A percentile compares a stretch with the other conserved stretches of the same genome.
These are phyloP conservation scores for Glycine tomentella DNA, from an alignment of 306 rosid species.

Conservation along the genomic window DNA sequence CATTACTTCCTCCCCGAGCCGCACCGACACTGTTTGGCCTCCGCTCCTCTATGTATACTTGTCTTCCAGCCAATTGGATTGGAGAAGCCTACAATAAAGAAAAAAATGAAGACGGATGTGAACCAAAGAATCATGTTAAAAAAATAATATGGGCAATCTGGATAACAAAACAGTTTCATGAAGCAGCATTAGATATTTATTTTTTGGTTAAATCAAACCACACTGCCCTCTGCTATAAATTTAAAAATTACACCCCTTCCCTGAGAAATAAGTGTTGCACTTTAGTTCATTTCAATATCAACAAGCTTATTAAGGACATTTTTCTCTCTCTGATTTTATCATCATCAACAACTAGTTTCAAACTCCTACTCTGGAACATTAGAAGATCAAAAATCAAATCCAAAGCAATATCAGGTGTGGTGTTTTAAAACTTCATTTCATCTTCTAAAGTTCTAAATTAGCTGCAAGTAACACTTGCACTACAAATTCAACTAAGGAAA, in stretches of 20 bases:
- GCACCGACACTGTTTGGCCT: slow-evolving; percentile 78
- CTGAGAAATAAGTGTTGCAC: neutral
- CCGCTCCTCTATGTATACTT: slow-evolving; percentile 87
- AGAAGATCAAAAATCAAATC: neutral
- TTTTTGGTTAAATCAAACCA: neutral
- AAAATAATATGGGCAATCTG: neutral
- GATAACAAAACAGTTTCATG: slow-evolving; percentile 5
- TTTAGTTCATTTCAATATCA: neutral
- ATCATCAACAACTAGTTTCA: neutral
- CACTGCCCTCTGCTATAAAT: neutral
- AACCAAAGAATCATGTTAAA: slow-evolving; percentile 8
- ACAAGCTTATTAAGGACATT: neutral
- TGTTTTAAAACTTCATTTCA: neutral
- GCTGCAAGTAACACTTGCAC: neutral
- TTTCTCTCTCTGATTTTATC: neutral
- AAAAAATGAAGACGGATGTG: slow-evolving; percentile 12
- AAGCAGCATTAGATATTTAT: neutral
- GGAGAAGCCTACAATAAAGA: slow-evolving; percentile 82
- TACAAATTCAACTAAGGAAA: neutral
- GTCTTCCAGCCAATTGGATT: slow-evolving; percentile 86
- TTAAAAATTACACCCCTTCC: neutral
- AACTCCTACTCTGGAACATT: neutral
- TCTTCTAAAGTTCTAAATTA: too few species aligned
- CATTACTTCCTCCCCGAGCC: slow-evolving; percentile 90
- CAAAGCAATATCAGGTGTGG: neutral